These are phyloP conservation scores for Gillenia trifoliata DNA, from an alignment of 306 rosid species.

Conservation along the genomic window DNA sequence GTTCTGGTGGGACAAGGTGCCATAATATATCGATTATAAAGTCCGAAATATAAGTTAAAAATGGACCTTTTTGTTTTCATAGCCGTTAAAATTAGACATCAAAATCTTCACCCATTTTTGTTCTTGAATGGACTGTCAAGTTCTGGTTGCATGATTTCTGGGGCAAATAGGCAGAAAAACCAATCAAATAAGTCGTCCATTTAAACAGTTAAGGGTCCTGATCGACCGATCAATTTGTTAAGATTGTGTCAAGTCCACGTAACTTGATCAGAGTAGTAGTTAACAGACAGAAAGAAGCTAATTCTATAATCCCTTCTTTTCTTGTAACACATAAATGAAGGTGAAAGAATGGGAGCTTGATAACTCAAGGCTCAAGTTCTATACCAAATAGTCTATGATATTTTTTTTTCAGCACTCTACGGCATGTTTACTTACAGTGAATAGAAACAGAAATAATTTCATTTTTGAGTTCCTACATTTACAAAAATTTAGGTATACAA, in stretches of 20 bases:
- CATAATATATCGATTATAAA: background rate
- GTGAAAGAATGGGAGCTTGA: slow-evolving; percentile 9
- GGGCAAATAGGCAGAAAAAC: background rate
- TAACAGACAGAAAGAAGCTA: slow-evolving; percentile 1
- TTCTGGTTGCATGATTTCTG: slow-evolving; percentile 9
- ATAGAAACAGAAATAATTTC: too few species aligned
- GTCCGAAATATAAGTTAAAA: slow-evolving; percentile 18
- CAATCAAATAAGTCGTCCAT: background rate
- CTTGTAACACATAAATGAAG: slow-evolving; percentile 5
- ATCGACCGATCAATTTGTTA: background rate
- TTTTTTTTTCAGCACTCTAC: background rate
- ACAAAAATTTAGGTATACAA: too few species aligned
- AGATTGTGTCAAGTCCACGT: background rate
- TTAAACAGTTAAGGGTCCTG: background rate
- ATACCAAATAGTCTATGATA: background rate
- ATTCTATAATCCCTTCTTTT: background rate
- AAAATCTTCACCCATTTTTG: slow-evolving; percentile 33
- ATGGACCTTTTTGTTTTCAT: slow-evolving; percentile 13
- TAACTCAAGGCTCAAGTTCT: background rate
- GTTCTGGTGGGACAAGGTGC: slow-evolving; percentile 5
- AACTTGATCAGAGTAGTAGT: background rate
- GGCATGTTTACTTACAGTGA: too few species aligned
- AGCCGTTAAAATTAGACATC: slow-evolving; percentile 16
- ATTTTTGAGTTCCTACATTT: too few species aligned
- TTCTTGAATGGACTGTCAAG: slow-evolving; percentile 33